Conservation (phyloP, 257 asterid genomes). For the Ocimum tenuiflorum region DNA sequence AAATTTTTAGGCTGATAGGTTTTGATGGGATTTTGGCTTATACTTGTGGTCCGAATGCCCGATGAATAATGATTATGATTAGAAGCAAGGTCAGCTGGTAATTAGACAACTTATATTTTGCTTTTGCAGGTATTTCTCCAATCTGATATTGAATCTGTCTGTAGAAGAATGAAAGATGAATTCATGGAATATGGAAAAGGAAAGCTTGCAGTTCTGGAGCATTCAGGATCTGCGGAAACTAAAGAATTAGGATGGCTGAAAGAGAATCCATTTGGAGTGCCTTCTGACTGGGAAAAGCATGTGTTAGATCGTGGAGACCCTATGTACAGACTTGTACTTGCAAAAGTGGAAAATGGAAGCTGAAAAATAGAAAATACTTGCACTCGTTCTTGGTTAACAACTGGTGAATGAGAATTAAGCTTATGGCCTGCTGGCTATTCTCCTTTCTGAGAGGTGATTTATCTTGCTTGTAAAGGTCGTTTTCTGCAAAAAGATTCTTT, state of each 20-base stretch:
- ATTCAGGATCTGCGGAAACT: constrained; percentile 11
- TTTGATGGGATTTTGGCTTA: neutral
- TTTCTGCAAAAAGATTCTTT: constrained; percentile 1
- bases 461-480: neutral
- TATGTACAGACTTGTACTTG: constrained; percentile 73
- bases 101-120: neutral
- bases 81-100: neutral
- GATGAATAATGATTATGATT: neutral
- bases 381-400: neutral
- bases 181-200: constrained; percentile 59
- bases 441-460: constrained; percentile 9
- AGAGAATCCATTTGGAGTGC: constrained; percentile 78
- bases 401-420: neutral
- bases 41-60: neutral
- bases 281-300: constrained; percentile 87
- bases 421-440: constrained; percentile 11
- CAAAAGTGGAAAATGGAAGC: constrained; percentile 28
- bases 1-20: neutral
- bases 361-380: constrained; percentile 16
- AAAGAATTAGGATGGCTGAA: constrained; percentile 42
- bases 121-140: constrained; percentile 73
- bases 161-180: constrained; percentile 62
- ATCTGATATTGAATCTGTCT: constrained; percentile 79
- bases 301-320: constrained; percentile 68
- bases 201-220: constrained; percentile 36